Conservation (phyloP, 176 grass and related monocot species). For the Ananas comosus region DNA sequence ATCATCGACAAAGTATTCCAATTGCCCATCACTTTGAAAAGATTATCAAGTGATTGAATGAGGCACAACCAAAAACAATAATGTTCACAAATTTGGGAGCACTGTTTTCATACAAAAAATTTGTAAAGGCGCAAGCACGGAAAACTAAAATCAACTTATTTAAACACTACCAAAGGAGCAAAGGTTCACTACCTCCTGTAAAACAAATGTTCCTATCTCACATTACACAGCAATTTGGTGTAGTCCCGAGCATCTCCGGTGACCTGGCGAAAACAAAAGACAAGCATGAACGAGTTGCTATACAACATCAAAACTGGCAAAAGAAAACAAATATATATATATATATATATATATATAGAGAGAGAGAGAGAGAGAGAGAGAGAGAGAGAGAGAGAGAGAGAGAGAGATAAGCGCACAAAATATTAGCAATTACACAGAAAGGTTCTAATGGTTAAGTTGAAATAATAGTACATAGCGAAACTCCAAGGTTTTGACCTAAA, state of each 20-base stretch:
- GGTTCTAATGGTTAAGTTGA: no score
- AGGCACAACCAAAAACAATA: background rate
- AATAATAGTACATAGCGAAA: no score
- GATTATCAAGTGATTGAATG: background rate
- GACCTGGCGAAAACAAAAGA: conserved; percentile 37
- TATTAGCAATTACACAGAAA: no score
- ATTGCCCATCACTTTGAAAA: background rate
- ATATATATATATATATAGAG: no score
- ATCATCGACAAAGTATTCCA: background rate
- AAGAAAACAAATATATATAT: no score
- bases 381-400: no score
- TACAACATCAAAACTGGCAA: no score
- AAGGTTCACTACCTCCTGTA: background rate
- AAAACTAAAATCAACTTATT: conserved; percentile 1
- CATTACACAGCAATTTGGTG: conserved; percentile 59
- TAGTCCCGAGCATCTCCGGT: conserved; percentile 57
- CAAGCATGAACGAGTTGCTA: no score
- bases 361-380: no score
- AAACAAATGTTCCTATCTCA: conserved; percentile 24
- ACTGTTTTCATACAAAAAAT: background rate
- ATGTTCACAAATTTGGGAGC: background rate
- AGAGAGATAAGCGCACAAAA: no score
- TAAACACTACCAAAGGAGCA: conserved; percentile 10
- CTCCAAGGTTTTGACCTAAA: no score
- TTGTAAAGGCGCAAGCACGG: background rate